Percentiles rank a stretch among this genome's conserved stretches.
phyloP scores from a whole-genome alignment of 2,329 filamentous ascomycete genomes.

The Fusarium odoratissimum region DNA sequence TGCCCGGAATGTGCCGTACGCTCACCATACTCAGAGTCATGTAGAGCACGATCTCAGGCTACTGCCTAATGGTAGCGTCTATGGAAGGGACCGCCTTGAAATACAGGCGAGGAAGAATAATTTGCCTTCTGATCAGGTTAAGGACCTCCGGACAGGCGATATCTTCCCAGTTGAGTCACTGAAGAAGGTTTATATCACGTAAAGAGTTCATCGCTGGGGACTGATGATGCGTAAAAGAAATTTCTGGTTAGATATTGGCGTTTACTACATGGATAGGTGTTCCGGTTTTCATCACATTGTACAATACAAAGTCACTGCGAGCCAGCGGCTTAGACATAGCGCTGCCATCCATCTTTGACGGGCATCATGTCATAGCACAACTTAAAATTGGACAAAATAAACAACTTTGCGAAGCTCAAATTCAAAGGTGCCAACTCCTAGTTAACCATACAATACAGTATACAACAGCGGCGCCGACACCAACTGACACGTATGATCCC shows the following conservation, averaged over 20 bases:
- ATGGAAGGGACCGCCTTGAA: slow-evolving; percentile 79
- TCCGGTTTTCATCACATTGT: background rate
- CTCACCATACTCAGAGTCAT: slow-evolving; percentile 92
- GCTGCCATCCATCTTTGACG: background rate
- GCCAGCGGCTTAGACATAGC: background rate
- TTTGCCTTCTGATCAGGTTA: slow-evolving; percentile 72
- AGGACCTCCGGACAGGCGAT: slow-evolving; percentile 82
- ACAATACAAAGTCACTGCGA: slow-evolving; percentile 1
- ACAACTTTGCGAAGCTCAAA: slow-evolving; percentile 21
- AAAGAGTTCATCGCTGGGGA: slow-evolving; percentile 16
- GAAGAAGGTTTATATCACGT: slow-evolving; percentile 94
- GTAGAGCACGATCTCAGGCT: slow-evolving; percentile 89
- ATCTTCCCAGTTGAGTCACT: slow-evolving; percentile 71
- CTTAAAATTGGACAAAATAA: background rate
- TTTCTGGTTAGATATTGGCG: background rate
- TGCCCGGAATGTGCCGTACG: slow-evolving; percentile 89
- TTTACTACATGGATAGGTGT: background rate
- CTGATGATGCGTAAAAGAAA: background rate
- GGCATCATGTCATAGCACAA: background rate
- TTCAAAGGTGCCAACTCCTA: slow-evolving; percentile 34
- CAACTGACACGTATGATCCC: slow-evolving; percentile 18
- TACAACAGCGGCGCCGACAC: slow-evolving; percentile 39
- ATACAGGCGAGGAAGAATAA: slow-evolving; percentile 85
- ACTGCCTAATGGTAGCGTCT: slow-evolving; percentile 87
- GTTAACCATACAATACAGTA: slow-evolving; percentile 43